Evolutionary conservation across 805 yeast genomes (phyloP), one percentile per base, ranked within the genome.

Genomic region (Wickerhamomyces ciferrii): DNA sequence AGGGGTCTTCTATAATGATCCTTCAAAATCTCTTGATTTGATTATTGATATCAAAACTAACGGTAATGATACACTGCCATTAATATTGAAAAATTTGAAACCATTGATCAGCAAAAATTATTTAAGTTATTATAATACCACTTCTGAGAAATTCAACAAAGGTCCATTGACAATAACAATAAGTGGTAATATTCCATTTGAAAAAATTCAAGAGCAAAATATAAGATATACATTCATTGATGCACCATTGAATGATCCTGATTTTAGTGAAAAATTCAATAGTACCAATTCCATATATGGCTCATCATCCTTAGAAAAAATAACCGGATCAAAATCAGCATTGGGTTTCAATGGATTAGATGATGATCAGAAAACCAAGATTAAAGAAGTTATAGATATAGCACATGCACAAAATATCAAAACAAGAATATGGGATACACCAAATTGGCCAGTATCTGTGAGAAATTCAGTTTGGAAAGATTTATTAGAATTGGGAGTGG

Each of bases 341-440:
- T 29, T 29, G 8, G 25, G 25, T 23, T 6, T 8, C 25, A 23
- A 23, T n/a, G 59, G 72, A 2, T 63, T 80, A 35, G 61, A 60
- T 20, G 50, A 48, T 1, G 54, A 53, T 0, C 78, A 78, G 48
- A 47, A 55, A 14, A 46, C 38, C 9, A 53, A 51, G 23, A 60
- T 78, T 19, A 62, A 64, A 10, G 43, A 7, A 1, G 41, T 43
- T 11, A 50, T 64, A 14, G 45, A 48, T 2, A 44, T 48, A 14
- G 83, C 87, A 2, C 87, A 83, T 53, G 55, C 61, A 3, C 47
- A 64, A 41, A 77, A 79, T 13, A 54, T 84, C 38, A 70, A 72
- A 52, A 76, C 87, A 0, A 67, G 92, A 47, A 67, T 84, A 27
- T 85, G 91, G 91, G 90, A 83, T 18, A 81, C 80, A 9, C 82